Conservation (phyloP, 2,329 filamentous ascomycete species). For the Claviceps arundinis region DNA sequence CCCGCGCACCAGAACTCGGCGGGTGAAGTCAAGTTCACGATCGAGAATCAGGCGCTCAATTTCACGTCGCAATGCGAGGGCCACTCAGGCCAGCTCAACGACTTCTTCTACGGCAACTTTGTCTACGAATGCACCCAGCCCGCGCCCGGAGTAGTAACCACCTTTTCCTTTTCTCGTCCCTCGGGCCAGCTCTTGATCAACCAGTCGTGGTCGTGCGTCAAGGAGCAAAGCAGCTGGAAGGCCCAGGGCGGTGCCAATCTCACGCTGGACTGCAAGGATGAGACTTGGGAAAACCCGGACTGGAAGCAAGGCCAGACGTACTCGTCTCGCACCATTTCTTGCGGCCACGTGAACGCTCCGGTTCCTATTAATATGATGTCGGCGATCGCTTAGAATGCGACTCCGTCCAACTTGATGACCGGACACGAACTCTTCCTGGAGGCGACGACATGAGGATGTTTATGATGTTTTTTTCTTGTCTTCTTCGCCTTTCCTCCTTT, state of each 20-base stretch:
- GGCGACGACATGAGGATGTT: background rate
- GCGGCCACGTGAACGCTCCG: slow-evolving; percentile 13
- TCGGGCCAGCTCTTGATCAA: slow-evolving; percentile 25
- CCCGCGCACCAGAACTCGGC: slow-evolving; percentile 37
- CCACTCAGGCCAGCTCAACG: slow-evolving; percentile 26
- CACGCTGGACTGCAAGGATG: slow-evolving; percentile 17
- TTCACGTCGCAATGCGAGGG: slow-evolving; percentile 26
- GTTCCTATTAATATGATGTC: slow-evolving; percentile 15
- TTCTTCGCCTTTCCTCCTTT: background rate
- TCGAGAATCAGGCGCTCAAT: slow-evolving; percentile 31
- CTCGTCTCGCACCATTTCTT: slow-evolving; percentile 17
- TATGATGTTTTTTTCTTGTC: background rate
- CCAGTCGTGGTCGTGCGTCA: slow-evolving; percentile 35
- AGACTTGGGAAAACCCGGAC: slow-evolving; percentile 15
- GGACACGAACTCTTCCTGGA: background rate
- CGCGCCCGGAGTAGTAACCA: slow-evolving; percentile 15
- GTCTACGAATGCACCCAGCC: slow-evolving; percentile 29
- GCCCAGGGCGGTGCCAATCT: slow-evolving; percentile 15
- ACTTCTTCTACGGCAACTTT: slow-evolving; percentile 37
- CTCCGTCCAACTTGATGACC: background rate
- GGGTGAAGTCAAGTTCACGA: slow-evolving; percentile 35
- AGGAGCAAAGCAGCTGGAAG: slow-evolving; percentile 21
- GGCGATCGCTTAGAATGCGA: slow-evolving; percentile 12
- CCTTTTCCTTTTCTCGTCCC: slow-evolving; percentile 30
- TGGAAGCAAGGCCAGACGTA: slow-evolving; percentile 20